Percentiles rank a stretch among this genome's conserved stretches.
Evolutionary conservation across 108 stramenopile species (phyloP).

Genomic region (Thalassiosira profunda): DNA sequence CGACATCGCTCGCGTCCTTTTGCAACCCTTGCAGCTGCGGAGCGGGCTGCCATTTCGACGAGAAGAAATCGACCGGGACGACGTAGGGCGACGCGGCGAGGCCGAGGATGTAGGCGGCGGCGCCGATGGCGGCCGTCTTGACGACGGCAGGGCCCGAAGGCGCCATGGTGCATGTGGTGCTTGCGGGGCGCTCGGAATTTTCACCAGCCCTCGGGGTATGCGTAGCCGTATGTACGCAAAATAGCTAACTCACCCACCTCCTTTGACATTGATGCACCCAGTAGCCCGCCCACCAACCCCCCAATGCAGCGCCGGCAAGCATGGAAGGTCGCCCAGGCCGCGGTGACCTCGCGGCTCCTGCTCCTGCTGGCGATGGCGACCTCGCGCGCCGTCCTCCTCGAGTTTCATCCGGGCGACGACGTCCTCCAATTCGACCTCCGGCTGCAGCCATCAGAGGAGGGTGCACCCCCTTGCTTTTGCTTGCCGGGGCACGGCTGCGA

Average conservation of each 20-base stretch:
- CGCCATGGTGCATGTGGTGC: too few relatives aligned
- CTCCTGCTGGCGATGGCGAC: conserved; percentile 58
- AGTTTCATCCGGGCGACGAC: conserved; percentile 48
- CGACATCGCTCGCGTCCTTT: background rate
- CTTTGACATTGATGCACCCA: too few relatives aligned
- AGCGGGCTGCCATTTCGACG: background rate
- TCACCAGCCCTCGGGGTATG: too few relatives aligned
- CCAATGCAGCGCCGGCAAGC: background rate
- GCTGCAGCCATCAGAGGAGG: conserved; percentile 15
- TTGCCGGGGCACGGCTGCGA: conserved; percentile 63
- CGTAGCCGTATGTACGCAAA: too few relatives aligned
- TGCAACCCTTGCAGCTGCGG: background rate
- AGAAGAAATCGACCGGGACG: conserved; percentile 21
- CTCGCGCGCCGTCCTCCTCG: conserved; percentile 45
- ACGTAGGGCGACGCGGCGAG: conserved; percentile 12
- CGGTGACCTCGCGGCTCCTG: conserved; percentile 50
- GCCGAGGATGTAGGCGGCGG: conserved; percentile 23
- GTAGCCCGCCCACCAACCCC: too few relatives aligned
- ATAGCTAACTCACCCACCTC: too few relatives aligned
- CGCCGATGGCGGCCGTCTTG: conserved; percentile 7
- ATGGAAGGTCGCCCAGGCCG: conserved; percentile 10
- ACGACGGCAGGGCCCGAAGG: background rate
- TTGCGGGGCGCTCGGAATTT: too few relatives aligned
- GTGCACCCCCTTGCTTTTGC: conserved; percentile 57
- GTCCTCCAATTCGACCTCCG: conserved; percentile 64